Base-by-base conservation (phyloP, 1,284 basidiomycete species). In the Moniliella sp. region DNA sequence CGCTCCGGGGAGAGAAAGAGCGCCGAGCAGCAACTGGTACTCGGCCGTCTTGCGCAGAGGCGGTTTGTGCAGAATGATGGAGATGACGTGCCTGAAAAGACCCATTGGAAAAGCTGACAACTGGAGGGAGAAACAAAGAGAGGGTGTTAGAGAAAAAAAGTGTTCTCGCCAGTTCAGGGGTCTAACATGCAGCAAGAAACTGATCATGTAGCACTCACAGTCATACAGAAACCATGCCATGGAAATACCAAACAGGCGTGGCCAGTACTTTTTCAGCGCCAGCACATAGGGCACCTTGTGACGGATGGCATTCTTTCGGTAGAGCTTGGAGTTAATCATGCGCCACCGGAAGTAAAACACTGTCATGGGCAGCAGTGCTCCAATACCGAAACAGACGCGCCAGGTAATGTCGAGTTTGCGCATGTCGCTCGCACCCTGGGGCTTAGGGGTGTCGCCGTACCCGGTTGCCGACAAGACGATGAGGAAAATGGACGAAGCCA, bases 351-450 rank as follows among this genome's bases (percentile, higher is more conserved):
- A 75, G 49, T 70, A 65, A n/a, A n/a, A 73, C 26, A 80, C 76
- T 2, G 67, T 67, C 30, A 76, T 50, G 3, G 77, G 76, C 5
- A 77, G 65, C 12, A 76, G 26, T 18, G 75, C 69, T 12, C 75
- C 74, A 31, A 80, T 65, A 3, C 74, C 76, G 47, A 78, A 77
- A 49, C 71, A 73, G 32, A 75, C 69, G 14, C 77, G 67, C 78
- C 78, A 80, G 29, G 77, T 73, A 5, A 73, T 76, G 16, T 67
- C 56, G 5, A 79, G 66, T 47, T 75, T 71, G 30, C 70, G 56
- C 40, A 70, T 66, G 11, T 75, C 75, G 0, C 13, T 25, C 7
- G 72, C 30, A 11, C 36, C 23, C 4, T 32, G 37, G n/a, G n/a
- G n/a, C n/a, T n/a, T n/a, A n/a, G n/a, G n/a, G 8, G 33, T 30